Evolutionary conservation across 2,329 filamentous ascomycete genomes (phyloP).

Genomic region (Phyllosticta capitalensis): DNA sequence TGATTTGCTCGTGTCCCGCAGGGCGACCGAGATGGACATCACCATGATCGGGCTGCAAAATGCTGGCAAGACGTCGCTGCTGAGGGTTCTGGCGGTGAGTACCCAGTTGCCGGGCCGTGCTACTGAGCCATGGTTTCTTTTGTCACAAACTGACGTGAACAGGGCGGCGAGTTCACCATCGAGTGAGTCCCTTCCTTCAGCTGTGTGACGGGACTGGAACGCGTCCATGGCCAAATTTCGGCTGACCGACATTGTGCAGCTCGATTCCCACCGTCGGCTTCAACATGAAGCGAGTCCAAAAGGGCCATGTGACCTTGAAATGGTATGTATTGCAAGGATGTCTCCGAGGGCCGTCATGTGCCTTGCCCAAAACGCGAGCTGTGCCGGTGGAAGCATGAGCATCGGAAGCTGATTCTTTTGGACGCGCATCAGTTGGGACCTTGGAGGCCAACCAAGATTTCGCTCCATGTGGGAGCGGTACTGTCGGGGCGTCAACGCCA

Average conservation of each 20-base stretch:
- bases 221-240: slow-evolving; percentile 12
- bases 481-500: slow-evolving; percentile 92
- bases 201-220: background rate
- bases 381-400: background rate
- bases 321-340: slow-evolving; percentile 48
- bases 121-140: slow-evolving; percentile 15
- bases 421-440: slow-evolving; percentile 65
- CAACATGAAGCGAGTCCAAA: slow-evolving; percentile 97
- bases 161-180: slow-evolving; percentile 98
- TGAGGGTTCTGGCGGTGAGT: slow-evolving; percentile 90
- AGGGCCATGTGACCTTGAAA: slow-evolving; percentile 95
- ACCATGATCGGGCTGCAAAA: slow-evolving; percentile 98
- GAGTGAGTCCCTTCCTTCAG: slow-evolving; percentile 60
- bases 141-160: slow-evolving; percentile 15
- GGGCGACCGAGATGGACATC: slow-evolving; percentile 99
- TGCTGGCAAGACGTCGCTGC: slow-evolving; percentile 90
- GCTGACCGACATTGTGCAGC: slow-evolving; percentile 40
- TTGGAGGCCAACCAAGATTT: slow-evolving; percentile 93
- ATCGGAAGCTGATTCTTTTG: slow-evolving; percentile 10
- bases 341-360: slow-evolving; percentile 10
- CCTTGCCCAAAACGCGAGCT: slow-evolving; percentile 1
- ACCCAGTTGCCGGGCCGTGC: slow-evolving; percentile 23
- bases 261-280: slow-evolving; percentile 98
- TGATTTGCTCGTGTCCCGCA: slow-evolving; percentile 31
- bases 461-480: slow-evolving; percentile 99